Evolutionary conservation across 2,329 filamentous ascomycete species (phyloP).

Genomic region (Davidsoniella australis): DNA sequence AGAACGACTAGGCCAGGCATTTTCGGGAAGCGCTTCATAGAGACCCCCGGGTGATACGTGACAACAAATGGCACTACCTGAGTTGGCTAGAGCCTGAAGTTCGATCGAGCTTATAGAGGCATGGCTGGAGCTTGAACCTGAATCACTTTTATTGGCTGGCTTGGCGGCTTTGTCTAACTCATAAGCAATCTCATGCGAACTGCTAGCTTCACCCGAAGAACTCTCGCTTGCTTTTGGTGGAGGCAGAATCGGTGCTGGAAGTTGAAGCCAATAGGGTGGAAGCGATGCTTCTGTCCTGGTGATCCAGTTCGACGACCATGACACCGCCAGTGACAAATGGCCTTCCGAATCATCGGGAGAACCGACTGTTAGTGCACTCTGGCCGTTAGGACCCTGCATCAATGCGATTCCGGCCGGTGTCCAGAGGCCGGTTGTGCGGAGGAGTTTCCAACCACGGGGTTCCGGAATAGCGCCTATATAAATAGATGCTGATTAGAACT

Average conservation of each 20-base stretch:
- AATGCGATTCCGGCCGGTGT: constrained; percentile 40
- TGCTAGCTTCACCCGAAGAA: background rate
- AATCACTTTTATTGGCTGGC: background rate
- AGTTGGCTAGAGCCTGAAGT: constrained; percentile 17
- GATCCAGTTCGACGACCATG: constrained; percentile 39
- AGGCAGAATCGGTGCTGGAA: constrained; percentile 22
- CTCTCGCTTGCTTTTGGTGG: constrained; percentile 9
- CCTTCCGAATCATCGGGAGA: constrained; percentile 44
- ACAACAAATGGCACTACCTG: constrained; percentile 25
- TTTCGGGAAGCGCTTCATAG: constrained; percentile 27
- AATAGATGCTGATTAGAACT: background rate
- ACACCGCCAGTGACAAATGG: constrained; percentile 36
- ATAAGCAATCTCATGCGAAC: background rate
- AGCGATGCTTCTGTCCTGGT: constrained; percentile 32
- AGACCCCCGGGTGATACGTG: constrained; percentile 33
- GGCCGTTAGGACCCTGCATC: constrained; percentile 34
- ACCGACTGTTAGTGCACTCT: constrained; percentile 34
- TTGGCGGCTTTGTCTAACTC: background rate
- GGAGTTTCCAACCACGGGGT: constrained; percentile 37
- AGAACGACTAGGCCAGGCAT: constrained; percentile 19
- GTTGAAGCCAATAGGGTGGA: constrained; percentile 41
- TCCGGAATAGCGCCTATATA: constrained; percentile 36
- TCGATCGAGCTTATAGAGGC: constrained; percentile 22
- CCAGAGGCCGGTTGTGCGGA: constrained; percentile 41
- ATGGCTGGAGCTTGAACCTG: too few relatives aligned